Conservation (phyloP, 192 early-diverging fungal species). For the Mortierella alpina region DNA sequence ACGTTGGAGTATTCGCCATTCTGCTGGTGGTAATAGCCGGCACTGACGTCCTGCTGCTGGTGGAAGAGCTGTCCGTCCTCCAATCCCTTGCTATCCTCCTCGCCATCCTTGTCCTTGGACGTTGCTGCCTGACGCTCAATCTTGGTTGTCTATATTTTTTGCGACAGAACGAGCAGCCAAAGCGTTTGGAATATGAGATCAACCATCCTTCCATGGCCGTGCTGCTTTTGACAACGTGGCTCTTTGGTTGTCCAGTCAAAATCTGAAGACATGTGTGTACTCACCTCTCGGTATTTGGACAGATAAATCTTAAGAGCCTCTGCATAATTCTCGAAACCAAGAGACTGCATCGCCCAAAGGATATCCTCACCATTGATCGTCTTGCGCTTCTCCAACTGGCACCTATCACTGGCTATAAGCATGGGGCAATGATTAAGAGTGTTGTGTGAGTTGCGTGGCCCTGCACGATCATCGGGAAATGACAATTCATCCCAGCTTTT, state of each 20-base stretch:
- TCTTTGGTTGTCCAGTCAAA: slow-evolving; percentile 11
- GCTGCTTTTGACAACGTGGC: slow-evolving; percentile 1
- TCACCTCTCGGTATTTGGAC: slow-evolving; percentile 89
- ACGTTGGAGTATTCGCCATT: slow-evolving; percentile 44
- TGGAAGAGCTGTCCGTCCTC: slow-evolving; percentile 31
- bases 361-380: slow-evolving; percentile 99
- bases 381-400: slow-evolving; percentile 94
- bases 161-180: not conserved
- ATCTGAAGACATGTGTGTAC: not conserved
- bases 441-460: too few species aligned
- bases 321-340: slow-evolving; percentile 98
- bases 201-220: not conserved
- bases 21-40: slow-evolving; percentile 33
- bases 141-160: slow-evolving; percentile 58
- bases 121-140: slow-evolving; percentile 60
- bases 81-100: slow-evolving; percentile 31
- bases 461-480: too few species aligned
- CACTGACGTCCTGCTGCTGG: slow-evolving; percentile 38
- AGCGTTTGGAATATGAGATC: not conserved
- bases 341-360: slow-evolving; percentile 95
- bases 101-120: slow-evolving; percentile 64
- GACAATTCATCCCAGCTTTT: too few species aligned
- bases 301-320: slow-evolving; percentile 92
- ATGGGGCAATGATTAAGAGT: not conserved
- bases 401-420: slow-evolving; percentile 87